Conservation (phyloP, 345 rosid species). For the Nasturtium officinale region DNA sequence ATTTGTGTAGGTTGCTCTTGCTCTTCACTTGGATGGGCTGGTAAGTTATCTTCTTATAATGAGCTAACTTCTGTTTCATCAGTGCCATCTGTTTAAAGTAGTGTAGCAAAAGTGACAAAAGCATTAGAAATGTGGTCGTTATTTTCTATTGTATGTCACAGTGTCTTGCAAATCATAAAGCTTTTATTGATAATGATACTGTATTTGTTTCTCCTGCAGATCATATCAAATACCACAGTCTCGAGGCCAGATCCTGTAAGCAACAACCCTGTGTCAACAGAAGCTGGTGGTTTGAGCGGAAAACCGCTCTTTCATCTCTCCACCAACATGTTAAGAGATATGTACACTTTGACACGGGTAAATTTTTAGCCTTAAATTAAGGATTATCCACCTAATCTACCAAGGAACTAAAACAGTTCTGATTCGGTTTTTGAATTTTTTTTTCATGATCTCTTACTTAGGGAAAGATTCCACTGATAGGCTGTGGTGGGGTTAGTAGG, state of each 20-base stretch:
- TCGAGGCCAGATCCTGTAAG: constrained; percentile 77
- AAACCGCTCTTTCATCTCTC: constrained; percentile 81
- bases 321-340: constrained; percentile 77
- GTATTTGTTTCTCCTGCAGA: constrained; percentile 47
- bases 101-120: not conserved
- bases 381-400: not conserved
- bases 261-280: constrained; percentile 60
- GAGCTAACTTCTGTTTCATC: not conserved
- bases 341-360: constrained; percentile 93
- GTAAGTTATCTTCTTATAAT: constrained; percentile 45
- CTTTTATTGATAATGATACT: not conserved
- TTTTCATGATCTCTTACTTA: constrained; percentile 36
- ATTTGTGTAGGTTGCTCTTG: constrained; percentile 81
- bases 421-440: not conserved
- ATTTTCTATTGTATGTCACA: not conserved
- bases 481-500: constrained; percentile 95
- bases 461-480: constrained; percentile 95
- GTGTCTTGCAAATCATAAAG: constrained; percentile 1
- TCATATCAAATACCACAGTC: constrained; percentile 90
- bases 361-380: constrained; percentile 31
- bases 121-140: not conserved
- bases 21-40: constrained; percentile 95
- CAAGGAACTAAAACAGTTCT: constrained; percentile 2
- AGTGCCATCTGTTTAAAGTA: not conserved
- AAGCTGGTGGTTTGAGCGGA: constrained; percentile 92